Percentiles rank a stretch among this genome's conserved stretches.
These are phyloP conservation scores for Calonectria hawksworthii DNA, from an alignment of 2,329 filamentous ascomycete species.

Conservation along the genomic window DNA sequence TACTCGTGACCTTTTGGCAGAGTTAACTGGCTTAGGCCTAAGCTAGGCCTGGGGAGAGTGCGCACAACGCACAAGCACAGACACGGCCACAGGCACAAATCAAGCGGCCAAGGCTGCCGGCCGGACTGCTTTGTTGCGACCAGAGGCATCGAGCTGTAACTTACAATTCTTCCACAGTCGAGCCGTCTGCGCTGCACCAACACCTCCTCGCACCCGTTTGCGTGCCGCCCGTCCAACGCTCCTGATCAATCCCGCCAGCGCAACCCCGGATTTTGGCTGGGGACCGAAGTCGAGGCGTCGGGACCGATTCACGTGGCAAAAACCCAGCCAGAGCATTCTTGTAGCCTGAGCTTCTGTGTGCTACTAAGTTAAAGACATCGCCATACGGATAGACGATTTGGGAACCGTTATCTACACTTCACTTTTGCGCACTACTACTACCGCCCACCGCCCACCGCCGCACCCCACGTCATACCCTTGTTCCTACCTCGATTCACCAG, in stretches of 20 bases:
- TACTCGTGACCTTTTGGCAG: constrained; percentile 31
- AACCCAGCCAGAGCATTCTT: constrained; percentile 9
- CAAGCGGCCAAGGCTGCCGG: constrained; percentile 2
- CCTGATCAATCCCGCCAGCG: not conserved
- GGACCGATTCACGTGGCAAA: constrained; percentile 31
- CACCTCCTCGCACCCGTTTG: constrained; percentile 8
- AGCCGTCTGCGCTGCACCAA: constrained; percentile 34
- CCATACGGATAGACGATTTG: not conserved
- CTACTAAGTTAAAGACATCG: constrained; percentile 8
- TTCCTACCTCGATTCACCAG: not conserved
- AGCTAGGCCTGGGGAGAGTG: not conserved
- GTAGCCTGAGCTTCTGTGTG: not conserved
- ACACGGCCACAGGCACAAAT: not conserved
- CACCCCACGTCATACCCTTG: constrained; percentile 10
- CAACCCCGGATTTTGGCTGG: not conserved
- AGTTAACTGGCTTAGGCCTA: not conserved
- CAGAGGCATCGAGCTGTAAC: constrained; percentile 24
- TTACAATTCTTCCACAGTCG: constrained; percentile 37
- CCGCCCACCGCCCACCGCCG: constrained; percentile 20
- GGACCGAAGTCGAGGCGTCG: not conserved
- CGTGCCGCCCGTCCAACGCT: not conserved
- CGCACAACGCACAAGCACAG: constrained; percentile 9
- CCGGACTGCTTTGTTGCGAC: constrained; percentile 10
- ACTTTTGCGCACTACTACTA: constrained; percentile 20
- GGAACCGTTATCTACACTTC: constrained; percentile 28